A percentile compares a stretch with the other conserved stretches of the same genome.
phyloP scores from a whole-genome alignment of 371 early-diverging fungal genomes.

The Syncephalastrum contaminatum region DNA sequence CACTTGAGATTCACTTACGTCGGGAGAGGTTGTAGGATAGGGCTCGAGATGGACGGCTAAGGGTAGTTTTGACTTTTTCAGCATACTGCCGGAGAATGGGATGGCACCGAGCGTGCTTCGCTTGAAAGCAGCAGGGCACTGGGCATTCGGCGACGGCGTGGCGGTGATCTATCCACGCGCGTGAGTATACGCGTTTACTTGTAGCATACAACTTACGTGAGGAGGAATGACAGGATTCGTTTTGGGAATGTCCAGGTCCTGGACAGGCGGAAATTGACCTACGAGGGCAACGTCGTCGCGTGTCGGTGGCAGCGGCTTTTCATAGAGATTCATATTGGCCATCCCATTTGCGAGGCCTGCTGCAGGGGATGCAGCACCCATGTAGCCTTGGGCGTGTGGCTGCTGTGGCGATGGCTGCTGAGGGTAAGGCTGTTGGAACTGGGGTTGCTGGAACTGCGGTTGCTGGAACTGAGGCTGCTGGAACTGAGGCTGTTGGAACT shows the following conservation, averaged over 20 bases:
- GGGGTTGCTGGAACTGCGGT: no score
- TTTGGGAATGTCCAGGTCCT: slow-evolving; percentile 40
- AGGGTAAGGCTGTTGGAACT: no score
- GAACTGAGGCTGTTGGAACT: no score
- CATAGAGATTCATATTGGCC: slow-evolving; percentile 22
- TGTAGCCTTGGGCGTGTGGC: no score
- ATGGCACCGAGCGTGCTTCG: slow-evolving; percentile 76
- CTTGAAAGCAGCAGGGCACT: slow-evolving; percentile 58
- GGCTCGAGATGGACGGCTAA: slow-evolving; percentile 76
- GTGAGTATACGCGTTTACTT: no score
- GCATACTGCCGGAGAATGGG: slow-evolving; percentile 61
- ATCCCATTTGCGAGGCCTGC: slow-evolving; percentile 22
- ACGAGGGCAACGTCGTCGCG: slow-evolving; percentile 40
- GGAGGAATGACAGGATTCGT: slow-evolving; percentile 42
- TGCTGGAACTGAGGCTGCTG: no score
- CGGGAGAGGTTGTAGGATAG: slow-evolving; percentile 45
- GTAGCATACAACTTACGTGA: slow-evolving; percentile 22
- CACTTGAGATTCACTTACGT: slow-evolving; percentile 38
- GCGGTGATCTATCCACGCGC: slow-evolving; percentile 32
- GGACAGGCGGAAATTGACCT: slow-evolving; percentile 52
- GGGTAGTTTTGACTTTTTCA: slow-evolving; percentile 74
- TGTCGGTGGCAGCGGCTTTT: slow-evolving; percentile 7
- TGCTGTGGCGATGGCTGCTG: no score
- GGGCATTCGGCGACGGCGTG: slow-evolving; percentile 38
- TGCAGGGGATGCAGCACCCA: neutral